Evolutionary conservation across 1,284 basidiomycete species (phyloP).

Genomic region (Vanrija sp.): DNA sequence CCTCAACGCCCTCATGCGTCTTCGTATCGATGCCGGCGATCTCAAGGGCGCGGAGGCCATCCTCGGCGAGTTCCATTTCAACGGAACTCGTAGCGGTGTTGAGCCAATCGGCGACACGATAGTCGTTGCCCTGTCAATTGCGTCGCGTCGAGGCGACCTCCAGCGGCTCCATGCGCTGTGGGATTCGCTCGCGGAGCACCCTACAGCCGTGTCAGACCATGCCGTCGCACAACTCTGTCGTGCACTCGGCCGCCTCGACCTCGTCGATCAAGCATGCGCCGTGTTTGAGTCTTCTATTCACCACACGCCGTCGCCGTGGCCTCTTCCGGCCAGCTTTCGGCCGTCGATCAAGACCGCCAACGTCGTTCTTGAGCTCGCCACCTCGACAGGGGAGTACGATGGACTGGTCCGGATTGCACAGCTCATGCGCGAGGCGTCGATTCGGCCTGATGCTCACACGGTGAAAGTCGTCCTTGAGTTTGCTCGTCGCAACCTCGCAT

Average conservation of each 20-base stretch:
- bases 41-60: conserved; percentile 19
- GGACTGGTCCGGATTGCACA: conserved; percentile 10
- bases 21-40: conserved; percentile 29
- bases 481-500: conserved; percentile 12
- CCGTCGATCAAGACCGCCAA: conserved; percentile 22
- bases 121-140: conserved; percentile 1
- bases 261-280: conserved; percentile 6
- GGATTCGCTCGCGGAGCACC: neutral
- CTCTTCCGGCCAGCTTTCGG: conserved; percentile 6
- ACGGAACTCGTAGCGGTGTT: neutral
- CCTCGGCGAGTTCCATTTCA: conserved; percentile 21
- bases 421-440: conserved; percentile 15
- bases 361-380: conserved; percentile 11
- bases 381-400: conserved; percentile 4
- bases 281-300: conserved; percentile 2
- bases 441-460: conserved; percentile 29
- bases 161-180: neutral
- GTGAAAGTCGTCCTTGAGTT: conserved; percentile 28
- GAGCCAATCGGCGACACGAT: conserved; percentile 4
- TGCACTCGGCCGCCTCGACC: conserved; percentile 7
- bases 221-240: conserved; percentile 13
- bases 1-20: conserved; percentile 30
- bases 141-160: neutral
- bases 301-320: conserved; percentile 1
- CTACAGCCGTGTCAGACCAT: conserved; percentile 4